Evolutionary conservation across 495 filamentous ascomycete species (phyloP), one percentile per base, ranked within the genome.

Genomic region (Tuber brumale): DNA sequence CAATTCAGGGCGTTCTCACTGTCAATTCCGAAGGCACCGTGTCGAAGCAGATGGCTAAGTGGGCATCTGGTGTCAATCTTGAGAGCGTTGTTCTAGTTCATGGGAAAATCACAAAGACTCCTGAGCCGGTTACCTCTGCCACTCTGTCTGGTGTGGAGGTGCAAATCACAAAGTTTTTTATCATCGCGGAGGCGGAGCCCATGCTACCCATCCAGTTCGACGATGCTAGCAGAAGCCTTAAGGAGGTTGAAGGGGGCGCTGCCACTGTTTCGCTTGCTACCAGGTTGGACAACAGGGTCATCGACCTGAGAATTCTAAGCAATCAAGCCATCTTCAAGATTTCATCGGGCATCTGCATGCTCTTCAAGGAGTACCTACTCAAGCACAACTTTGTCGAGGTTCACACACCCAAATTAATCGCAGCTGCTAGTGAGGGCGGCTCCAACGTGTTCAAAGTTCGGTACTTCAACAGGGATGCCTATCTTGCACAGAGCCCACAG

Each of bases 291-390:
- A 97, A 97, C 85, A 92, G 93, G 51, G 92, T 93, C 73, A 90
- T 99, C 84, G 94, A 97, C 84, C 91, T 96, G 76, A 91, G 96
- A 69, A 92, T 94, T 6, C 92, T 93, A 69, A 90, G 94, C 61
- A 93, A 93, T 79, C 93, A 97, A 84, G 92, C 93, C 44, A 97
- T 99, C 82, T 90, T 99, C 70, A 93, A 94, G 71, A 91, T 92
- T 77, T 87, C 87, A 57, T 86, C 88, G 0, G 92, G 90, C 71
- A 92, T 97, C 73, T 90, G 93, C 75, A 86, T 91, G 76, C 86
- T 95, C 27, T 99, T 97, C 85, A 87, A 90, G 71, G 88, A 90
- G 71, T 96, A 95, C 83, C 90, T 97, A 77, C 85, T 90, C 76
- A 86, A 88, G 74, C 89, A 89, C 70, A 89, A 91, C 27, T 97